Conservation (phyloP, 2,329 filamentous ascomycete genomes). For the Verticillium dahliae region DNA sequence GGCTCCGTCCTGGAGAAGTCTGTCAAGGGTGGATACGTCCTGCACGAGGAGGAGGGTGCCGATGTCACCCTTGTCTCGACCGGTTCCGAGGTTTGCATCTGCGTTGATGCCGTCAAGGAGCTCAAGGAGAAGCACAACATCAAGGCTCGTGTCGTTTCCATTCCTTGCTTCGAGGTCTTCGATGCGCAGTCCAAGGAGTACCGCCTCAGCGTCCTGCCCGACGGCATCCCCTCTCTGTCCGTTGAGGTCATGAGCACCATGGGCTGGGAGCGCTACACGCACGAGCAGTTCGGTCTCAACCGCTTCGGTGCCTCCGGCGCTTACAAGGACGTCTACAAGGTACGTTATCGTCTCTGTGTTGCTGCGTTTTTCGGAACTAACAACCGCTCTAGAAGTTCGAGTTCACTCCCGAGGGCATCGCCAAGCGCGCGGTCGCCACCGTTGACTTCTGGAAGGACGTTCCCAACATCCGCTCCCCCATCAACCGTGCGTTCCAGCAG, state of each 20-base stretch:
- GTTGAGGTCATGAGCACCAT: conserved; percentile 97
- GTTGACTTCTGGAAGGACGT: conserved; percentile 97
- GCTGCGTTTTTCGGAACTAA: conserved; percentile 21
- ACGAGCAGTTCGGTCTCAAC: conserved; percentile 99
- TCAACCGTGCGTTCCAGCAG: conserved; percentile 98
- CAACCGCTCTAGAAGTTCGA: conserved; percentile 77
- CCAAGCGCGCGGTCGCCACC: conserved; percentile 88
- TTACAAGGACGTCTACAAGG: conserved; percentile 97
- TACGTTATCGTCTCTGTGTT: conserved; percentile 28
- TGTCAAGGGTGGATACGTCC: conserved; percentile 92
- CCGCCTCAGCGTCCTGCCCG: conserved; percentile 84
- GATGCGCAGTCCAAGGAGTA: conserved; percentile 93
- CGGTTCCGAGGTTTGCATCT: conserved; percentile 92
- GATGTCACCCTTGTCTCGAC: conserved; percentile 87
- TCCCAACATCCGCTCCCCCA: conserved; percentile 81
- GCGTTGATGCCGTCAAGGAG: conserved; percentile 85
- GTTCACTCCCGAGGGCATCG: conserved; percentile 93
- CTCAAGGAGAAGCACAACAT: conserved; percentile 84
- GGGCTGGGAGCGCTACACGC: conserved; percentile 98
- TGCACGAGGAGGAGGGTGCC: conserved; percentile 76
- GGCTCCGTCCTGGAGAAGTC: conserved; percentile 83
- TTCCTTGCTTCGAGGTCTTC: conserved; percentile 97
- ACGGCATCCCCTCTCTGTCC: conserved; percentile 86
- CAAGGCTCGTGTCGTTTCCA: conserved; percentile 85
- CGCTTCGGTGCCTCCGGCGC: conserved; percentile 95